phyloP scores from a whole-genome alignment of 495 filamentous ascomycete genomes.

The Saxophila tyrrhenica region DNA sequence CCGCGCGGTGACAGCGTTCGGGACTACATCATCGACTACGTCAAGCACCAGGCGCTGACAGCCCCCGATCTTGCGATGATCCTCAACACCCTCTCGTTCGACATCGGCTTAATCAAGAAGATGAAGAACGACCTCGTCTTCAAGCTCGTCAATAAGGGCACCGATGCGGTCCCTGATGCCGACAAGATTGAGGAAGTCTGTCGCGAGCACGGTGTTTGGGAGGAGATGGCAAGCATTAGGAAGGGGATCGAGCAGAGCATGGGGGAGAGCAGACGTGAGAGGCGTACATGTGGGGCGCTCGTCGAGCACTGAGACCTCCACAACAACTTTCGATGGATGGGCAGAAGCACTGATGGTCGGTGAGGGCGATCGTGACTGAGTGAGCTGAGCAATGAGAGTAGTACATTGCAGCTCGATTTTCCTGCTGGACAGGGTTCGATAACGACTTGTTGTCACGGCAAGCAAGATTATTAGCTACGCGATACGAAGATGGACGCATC shows the following conservation, averaged over 20 bases:
- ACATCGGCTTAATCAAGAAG: slow-evolving; percentile 4
- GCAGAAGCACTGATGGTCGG: no score
- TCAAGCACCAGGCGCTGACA: background rate
- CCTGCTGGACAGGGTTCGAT: no score
- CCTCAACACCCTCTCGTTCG: background rate
- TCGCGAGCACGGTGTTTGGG: background rate
- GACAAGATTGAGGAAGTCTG: slow-evolving; percentile 1
- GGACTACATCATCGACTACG: slow-evolving; percentile 6
- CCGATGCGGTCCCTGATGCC: background rate
- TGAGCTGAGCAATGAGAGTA: no score
- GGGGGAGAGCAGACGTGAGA: no score
- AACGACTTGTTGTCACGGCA: no score
- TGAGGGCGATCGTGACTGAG: no score
- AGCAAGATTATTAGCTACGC: no score
- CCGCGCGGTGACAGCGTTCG: slow-evolving; percentile 8
- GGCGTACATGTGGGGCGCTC: no score
- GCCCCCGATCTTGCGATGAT: slow-evolving; percentile 4
- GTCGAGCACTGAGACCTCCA: no score
- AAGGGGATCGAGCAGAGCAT: slow-evolving; percentile 4
- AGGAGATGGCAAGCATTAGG: slow-evolving; percentile 1
- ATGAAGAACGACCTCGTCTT: slow-evolving; percentile 3
- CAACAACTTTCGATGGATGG: no score
- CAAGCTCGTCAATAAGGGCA: slow-evolving; percentile 1
- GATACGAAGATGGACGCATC: no score
- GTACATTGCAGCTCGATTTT: no score